phyloP scores from a whole-genome alignment of 371 early-diverging fungal genomes.

The Mucor saturninus region DNA sequence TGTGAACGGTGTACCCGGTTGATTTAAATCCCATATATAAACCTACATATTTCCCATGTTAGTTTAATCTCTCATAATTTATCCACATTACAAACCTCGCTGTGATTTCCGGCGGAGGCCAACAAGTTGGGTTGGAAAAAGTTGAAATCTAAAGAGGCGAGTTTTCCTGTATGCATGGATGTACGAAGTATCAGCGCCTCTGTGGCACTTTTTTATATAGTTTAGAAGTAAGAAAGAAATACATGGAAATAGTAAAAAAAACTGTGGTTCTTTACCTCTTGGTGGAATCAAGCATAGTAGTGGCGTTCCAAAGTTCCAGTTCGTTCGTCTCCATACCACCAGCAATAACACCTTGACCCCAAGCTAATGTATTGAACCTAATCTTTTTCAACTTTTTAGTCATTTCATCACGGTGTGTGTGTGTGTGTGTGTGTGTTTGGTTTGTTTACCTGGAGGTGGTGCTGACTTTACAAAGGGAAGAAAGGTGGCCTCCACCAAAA shows the following conservation, averaged over 20 bases:
- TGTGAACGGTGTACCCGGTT: conserved; percentile 83
- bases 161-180: conserved; percentile 84
- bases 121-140: conserved; percentile 84
- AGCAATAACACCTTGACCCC: conserved; percentile 90
- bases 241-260: conserved; percentile 32
- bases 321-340: conserved; percentile 96
- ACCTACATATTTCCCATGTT: conserved; percentile 6
- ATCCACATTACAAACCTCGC: conserved; percentile 67
- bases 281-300: conserved; percentile 60
- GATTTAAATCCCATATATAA: conserved; percentile 93
- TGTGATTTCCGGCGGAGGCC: conserved; percentile 90
- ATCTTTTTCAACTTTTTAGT: background rate
- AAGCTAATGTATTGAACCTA: conserved; percentile 82
- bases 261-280: background rate
- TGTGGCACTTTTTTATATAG: conserved; percentile 52
- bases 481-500: conserved; percentile 31
- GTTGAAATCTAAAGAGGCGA: conserved; percentile 93
- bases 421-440: conserved; percentile 54
- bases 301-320: conserved; percentile 80
- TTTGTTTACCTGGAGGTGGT: conserved; percentile 64
- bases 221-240: conserved; percentile 59
- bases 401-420: background rate
- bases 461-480: conserved; percentile 59
- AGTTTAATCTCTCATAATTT: background rate
- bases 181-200: conserved; percentile 68